Conservation (phyloP, 2,329 filamentous ascomycete species). For the Lecanoromycetidae sp. region DNA sequence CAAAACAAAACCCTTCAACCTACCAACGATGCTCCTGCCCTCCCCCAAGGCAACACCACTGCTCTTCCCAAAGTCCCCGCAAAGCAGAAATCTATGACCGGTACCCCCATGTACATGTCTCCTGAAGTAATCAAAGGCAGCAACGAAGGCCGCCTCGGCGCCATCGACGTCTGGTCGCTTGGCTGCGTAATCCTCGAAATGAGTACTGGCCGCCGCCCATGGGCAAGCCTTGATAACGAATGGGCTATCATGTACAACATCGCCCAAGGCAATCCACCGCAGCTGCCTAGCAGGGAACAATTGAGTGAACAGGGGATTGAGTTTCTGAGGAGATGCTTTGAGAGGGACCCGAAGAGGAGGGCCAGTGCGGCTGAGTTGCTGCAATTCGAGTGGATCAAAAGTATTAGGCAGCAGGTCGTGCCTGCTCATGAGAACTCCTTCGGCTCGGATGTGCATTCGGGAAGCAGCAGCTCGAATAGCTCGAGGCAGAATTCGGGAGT, state of each 20-base stretch:
- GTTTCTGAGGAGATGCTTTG: conserved; percentile 78
- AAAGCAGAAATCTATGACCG: conserved; percentile 84
- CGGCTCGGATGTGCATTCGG: not conserved
- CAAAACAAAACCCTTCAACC: conserved; percentile 77
- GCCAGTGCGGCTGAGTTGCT: conserved; percentile 77
- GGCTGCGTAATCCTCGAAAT: conserved; percentile 96
- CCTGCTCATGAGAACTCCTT: conserved; percentile 2
- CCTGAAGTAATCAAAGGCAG: conserved; percentile 95
- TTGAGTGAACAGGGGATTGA: conserved; percentile 75
- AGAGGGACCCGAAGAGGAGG: conserved; percentile 65
- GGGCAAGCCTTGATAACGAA: conserved; percentile 94
- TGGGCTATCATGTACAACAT: conserved; percentile 99
- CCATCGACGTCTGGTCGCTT: conserved; percentile 91
- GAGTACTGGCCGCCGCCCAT: conserved; percentile 86
- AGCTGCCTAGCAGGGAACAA: conserved; percentile 70
- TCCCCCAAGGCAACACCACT: conserved; percentile 28
- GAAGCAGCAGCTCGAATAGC: conserved; percentile 3
- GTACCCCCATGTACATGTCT: conserved; percentile 99
- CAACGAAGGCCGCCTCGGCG: conserved; percentile 64
- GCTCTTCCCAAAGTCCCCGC: conserved; percentile 31
- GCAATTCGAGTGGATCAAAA: conserved; percentile 78
- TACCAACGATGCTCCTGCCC: conserved; percentile 29
- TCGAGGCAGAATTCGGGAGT: conserved; percentile 15
- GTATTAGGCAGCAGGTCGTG: conserved; percentile 37
- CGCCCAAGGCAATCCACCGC: conserved; percentile 85